Percentiles rank a stretch among this genome's conserved stretches.
phyloP scores from a whole-genome alignment of 164 flowering plant genomes.

The Buxus sempervirens region DNA sequence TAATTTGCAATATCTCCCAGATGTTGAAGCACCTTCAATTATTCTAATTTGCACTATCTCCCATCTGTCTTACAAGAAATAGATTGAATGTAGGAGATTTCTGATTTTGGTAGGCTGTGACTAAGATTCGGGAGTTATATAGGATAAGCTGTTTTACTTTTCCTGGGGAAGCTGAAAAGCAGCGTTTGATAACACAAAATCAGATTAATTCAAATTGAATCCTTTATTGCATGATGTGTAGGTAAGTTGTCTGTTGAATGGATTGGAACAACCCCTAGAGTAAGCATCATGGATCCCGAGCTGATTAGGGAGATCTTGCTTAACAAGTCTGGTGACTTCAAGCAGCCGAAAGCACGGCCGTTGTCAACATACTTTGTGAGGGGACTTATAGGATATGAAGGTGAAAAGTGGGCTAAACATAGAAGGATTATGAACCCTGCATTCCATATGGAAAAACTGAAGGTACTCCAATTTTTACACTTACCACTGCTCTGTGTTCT shows the following conservation, averaged over 20 bases:
- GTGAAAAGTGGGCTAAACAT: neutral
- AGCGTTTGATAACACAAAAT: no score
- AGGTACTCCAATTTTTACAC: neutral
- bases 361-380: neutral
- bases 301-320: neutral
- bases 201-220: no score
- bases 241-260: neutral
- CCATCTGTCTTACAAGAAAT: no score
- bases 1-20: no score
- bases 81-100: no score
- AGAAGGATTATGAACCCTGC: neutral
- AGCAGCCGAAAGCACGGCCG: neutral
- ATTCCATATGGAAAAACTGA: constrained; percentile 1
- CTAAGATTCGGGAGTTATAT: no score
- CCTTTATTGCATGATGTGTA: neutral
- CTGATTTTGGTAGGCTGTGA: no score
- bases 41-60: no score
- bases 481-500: no score
- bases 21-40: no score
- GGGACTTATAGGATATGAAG: neutral
- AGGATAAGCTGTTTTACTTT: no score
- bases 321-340: neutral
- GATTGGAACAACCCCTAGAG: constrained; percentile 3
- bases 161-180: no score
- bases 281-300: neutral